Base-by-base conservation (phyloP, 1,139 yeast species). In the Blastobotrys aristatus region DNA sequence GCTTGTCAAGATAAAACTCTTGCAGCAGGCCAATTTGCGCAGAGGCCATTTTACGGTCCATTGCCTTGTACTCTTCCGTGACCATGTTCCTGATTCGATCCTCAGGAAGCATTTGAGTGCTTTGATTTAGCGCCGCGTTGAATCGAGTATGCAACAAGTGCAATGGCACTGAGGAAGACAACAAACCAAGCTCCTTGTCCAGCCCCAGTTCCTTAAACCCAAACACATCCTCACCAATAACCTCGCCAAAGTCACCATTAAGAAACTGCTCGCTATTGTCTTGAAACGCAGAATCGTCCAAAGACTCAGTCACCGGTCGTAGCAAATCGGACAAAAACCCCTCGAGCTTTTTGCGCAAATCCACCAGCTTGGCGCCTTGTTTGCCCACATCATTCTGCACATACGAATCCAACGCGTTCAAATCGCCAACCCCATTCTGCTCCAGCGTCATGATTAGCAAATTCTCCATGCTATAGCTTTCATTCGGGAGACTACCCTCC, bases 191-290 rank as follows among this genome's bases (percentile, higher is more conserved):
- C 64, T 94, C 99, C 60, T 84, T 86, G 60, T 92, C 98, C 53
- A 94, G 72, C 0, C 98, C 98, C 43, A 94, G 73, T 57, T 90
- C 97, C 60, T 79, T 84, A 71, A 94, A 94, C 0, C 99, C 99
- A 70, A 94, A 94, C 74, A 90, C 92, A 67, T 94, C 99, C 45
- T 71, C 75, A 13, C 98, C 98, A 44, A 92, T 71, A 54, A 89
- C 96, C 59, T 80, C 84, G 1, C 96, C 84, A 63, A 92, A 94
- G 59, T 89, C 97, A 50, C 99, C 99, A 18, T 94, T 86, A 57
- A 90, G 71, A 60, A 90, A 92, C 63, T 90, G 96, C 54, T 92
- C 97, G 62, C 95, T 85, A 59, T 89, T 87, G 61, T 92, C 98
- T 38, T 73, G 81, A 65, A 92, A 92, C 57, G 83, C 84, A 49